phyloP scores from a whole-genome alignment of 2,329 filamentous ascomycete species.

The Colletotrichum sp. region DNA sequence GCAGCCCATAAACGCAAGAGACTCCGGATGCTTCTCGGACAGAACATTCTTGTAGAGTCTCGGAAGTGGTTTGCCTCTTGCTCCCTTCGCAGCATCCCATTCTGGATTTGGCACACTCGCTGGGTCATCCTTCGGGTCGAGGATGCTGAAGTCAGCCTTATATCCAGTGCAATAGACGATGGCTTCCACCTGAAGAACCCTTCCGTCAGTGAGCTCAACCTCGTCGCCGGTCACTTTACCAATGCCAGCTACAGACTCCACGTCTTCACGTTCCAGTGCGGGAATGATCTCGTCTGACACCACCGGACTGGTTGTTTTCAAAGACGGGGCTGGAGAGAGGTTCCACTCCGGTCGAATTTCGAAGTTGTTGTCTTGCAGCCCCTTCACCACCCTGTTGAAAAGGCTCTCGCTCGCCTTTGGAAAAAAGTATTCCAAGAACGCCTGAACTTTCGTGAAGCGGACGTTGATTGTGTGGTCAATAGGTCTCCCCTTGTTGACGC shows the following conservation, averaged over 20 bases:
- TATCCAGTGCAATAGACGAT: slow-evolving; percentile 33
- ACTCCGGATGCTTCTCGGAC: slow-evolving; percentile 38
- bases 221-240: slow-evolving; percentile 23
- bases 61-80: slow-evolving; percentile 31
- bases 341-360: slow-evolving; percentile 34
- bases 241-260: slow-evolving; percentile 31
- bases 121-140: slow-evolving; percentile 9
- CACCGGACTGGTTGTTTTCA: slow-evolving; percentile 21
- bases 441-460: background rate
- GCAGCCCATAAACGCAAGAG: slow-evolving; percentile 34
- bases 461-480: slow-evolving; percentile 30
- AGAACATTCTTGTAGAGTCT: slow-evolving; percentile 44
- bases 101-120: slow-evolving; percentile 19
- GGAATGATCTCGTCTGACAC: slow-evolving; percentile 30
- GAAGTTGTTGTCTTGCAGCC: background rate
- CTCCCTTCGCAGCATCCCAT: slow-evolving; percentile 18
- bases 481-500: slow-evolving; percentile 32
- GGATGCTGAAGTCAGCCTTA: slow-evolving; percentile 18
- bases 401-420: slow-evolving; percentile 29
- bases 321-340: slow-evolving; percentile 26
- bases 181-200: slow-evolving; percentile 25
- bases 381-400: background rate
- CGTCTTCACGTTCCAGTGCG: slow-evolving; percentile 27
- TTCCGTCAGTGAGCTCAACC: slow-evolving; percentile 27
- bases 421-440: slow-evolving; percentile 8